phyloP scores from a whole-genome alignment of 768 basidiomycete genomes.

The Rhizopogon vinicolor region DNA sequence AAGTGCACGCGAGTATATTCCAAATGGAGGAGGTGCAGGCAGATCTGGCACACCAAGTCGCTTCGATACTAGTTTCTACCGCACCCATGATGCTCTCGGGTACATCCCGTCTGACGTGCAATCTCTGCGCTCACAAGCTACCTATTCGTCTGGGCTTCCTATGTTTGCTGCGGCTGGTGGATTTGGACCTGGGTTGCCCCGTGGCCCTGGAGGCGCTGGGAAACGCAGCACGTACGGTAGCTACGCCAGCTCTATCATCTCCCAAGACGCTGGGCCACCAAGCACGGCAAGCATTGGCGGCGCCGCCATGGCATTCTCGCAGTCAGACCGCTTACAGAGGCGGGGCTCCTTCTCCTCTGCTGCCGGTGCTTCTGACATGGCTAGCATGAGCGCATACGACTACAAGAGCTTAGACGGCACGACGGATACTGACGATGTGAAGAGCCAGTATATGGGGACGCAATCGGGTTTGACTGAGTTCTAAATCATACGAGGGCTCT shows the following conservation, averaged over 20 bases:
- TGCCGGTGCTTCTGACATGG: constrained; percentile 71
- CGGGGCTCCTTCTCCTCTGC: constrained; percentile 75
- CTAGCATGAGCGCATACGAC: constrained; percentile 70
- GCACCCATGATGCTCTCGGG: constrained; percentile 88
- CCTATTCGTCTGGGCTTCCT: constrained; percentile 88
- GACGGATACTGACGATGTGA: constrained; percentile 79
- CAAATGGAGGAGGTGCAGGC: constrained; percentile 28
- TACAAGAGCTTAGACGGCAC: constrained; percentile 91
- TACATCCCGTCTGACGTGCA: constrained; percentile 96
- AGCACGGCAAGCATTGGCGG: constrained; percentile 54
- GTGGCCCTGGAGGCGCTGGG: constrained; percentile 51
- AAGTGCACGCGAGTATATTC: constrained; percentile 76
- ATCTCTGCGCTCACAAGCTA: constrained; percentile 94
- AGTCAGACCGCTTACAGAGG: constrained; percentile 83
- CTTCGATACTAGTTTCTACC: constrained; percentile 94
- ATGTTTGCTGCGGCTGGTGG: constrained; percentile 72
- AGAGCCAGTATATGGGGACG: constrained; percentile 83
- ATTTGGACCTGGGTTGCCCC: constrained; percentile 63
- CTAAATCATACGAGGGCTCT: constrained; percentile 31
- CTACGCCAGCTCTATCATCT: constrained; percentile 90
- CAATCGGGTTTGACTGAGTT: constrained; percentile 85
- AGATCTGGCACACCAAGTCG: constrained; percentile 90
- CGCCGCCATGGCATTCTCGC: constrained; percentile 73
- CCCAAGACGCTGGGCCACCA: constrained; percentile 79
- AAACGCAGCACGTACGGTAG: constrained; percentile 75